phyloP scores from a whole-genome alignment of 768 basidiomycete species.

The Macrocybe gigantea region DNA sequence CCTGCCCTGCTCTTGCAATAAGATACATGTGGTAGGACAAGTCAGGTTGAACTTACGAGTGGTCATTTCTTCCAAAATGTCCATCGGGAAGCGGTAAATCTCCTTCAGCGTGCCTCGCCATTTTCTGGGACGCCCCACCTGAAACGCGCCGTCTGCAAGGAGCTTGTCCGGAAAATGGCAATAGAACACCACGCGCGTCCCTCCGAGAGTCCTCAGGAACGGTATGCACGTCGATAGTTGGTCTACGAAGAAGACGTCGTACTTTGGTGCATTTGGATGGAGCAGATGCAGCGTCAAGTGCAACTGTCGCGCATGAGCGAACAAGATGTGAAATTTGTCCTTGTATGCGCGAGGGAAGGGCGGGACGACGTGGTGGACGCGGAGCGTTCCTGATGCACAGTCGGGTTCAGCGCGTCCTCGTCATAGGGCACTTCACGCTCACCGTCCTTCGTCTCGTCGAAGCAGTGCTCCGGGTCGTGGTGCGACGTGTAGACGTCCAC shows the following conservation, averaged over 20 bases:
- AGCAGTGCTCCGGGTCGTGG: slow-evolving; percentile 82
- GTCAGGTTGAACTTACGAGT: slow-evolving; percentile 53
- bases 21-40: background rate
- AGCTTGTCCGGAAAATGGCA: slow-evolving; percentile 98
- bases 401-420: background rate
- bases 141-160: slow-evolving; percentile 64
- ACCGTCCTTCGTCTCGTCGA: slow-evolving; percentile 94
- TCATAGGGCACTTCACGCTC: background rate
- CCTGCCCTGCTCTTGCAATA: slow-evolving; percentile 52
- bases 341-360: slow-evolving; percentile 76
- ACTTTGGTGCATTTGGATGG: slow-evolving; percentile 34
- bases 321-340: slow-evolving; percentile 84
- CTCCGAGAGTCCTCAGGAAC: slow-evolving; percentile 58
- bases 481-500: slow-evolving; percentile 93
- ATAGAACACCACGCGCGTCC: slow-evolving; percentile 90
- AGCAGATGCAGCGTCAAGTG: slow-evolving; percentile 73
- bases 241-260: slow-evolving; percentile 92
- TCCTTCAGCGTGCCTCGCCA: slow-evolving; percentile 53
- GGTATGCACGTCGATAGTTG: slow-evolving; percentile 93
- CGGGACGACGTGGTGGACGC: slow-evolving; percentile 63
- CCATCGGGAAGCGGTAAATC: slow-evolving; percentile 85
- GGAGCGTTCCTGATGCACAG: slow-evolving; percentile 61
- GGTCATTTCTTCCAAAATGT: slow-evolving; percentile 83
- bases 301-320: slow-evolving; percentile 85
- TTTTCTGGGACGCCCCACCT: slow-evolving; percentile 44